Conservation (phyloP, 2,329 filamentous ascomycete species). For the Blastomyces gilchristii region DNA sequence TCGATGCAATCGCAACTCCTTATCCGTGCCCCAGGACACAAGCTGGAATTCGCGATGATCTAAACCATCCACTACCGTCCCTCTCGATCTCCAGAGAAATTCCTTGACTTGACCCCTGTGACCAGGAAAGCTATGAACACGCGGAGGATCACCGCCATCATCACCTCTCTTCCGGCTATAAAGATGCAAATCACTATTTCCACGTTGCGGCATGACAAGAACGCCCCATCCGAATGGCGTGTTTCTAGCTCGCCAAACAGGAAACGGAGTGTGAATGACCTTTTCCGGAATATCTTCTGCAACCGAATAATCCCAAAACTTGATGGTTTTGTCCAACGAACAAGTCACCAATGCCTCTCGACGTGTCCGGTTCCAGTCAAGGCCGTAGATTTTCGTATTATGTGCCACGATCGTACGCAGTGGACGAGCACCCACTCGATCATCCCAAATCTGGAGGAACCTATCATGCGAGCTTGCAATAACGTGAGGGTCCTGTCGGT, state of each 20-base stretch:
- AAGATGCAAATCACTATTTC: slow-evolving; percentile 72
- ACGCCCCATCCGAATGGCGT: slow-evolving; percentile 82
- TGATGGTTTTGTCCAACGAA: slow-evolving; percentile 83
- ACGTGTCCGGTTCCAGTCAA: slow-evolving; percentile 83
- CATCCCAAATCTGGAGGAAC: slow-evolving; percentile 83
- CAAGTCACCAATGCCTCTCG: slow-evolving; percentile 69
- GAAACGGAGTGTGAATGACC: slow-evolving; percentile 71
- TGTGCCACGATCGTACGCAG: slow-evolving; percentile 79
- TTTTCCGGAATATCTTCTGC: slow-evolving; percentile 58
- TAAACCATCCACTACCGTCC: slow-evolving; percentile 54
- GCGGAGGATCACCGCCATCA: slow-evolving; percentile 29
- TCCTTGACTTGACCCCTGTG: slow-evolving; percentile 66
- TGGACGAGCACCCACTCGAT: slow-evolving; percentile 65
- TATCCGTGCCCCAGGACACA: slow-evolving; percentile 85
- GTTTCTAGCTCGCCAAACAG: slow-evolving; percentile 82
- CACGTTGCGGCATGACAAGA: slow-evolving; percentile 83
- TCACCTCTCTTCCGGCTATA: slow-evolving; percentile 52
- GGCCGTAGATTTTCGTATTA: slow-evolving; percentile 84
- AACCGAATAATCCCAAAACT: slow-evolving; percentile 75
- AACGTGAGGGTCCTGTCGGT: slow-evolving; percentile 73
- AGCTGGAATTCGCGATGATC: slow-evolving; percentile 86
- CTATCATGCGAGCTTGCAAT: slow-evolving; percentile 85
- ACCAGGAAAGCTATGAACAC: slow-evolving; percentile 44
- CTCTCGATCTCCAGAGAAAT: slow-evolving; percentile 78
- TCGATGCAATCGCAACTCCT: slow-evolving; percentile 67